Evolutionary conservation across 2,329 filamentous ascomycete species (phyloP).

Genomic region (Colletotrichum tofieldiae): DNA sequence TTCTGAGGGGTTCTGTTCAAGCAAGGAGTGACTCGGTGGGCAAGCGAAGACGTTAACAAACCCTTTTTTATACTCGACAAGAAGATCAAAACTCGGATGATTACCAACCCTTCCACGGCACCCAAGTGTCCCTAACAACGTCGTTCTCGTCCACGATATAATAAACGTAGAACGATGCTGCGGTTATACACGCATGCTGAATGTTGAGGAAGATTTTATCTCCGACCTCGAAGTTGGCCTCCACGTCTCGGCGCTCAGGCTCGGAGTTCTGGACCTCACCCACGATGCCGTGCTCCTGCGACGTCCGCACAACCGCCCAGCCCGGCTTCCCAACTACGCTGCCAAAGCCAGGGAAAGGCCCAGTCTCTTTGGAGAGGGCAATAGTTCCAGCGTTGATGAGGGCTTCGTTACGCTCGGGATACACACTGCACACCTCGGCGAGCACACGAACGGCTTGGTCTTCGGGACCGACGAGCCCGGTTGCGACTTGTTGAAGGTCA

Average conservation of each 20-base stretch:
- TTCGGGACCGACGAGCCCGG: constrained; percentile 49
- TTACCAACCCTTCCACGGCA: constrained; percentile 57
- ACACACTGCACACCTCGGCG: constrained; percentile 57
- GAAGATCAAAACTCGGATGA: background rate
- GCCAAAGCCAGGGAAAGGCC: constrained; percentile 51
- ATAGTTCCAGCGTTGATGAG: constrained; percentile 56
- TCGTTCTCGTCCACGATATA: constrained; percentile 56
- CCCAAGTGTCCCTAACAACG: constrained; percentile 53
- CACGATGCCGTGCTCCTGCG: constrained; percentile 58
- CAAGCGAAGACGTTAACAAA: background rate
- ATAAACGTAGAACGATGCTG: constrained; percentile 54
- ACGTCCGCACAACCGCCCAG: constrained; percentile 54
- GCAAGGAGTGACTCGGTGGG: background rate
- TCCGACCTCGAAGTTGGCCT: constrained; percentile 52
- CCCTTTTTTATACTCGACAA: background rate
- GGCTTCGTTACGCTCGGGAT: constrained; percentile 56
- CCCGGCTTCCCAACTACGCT: constrained; percentile 48
- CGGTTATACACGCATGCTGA: constrained; percentile 57
- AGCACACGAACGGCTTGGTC: constrained; percentile 52
- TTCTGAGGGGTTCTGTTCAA: background rate
- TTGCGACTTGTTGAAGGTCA: constrained; percentile 58
- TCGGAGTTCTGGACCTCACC: constrained; percentile 32
- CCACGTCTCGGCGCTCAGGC: constrained; percentile 41
- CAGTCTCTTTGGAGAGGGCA: constrained; percentile 54
- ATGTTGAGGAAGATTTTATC: constrained; percentile 52